Base-by-base conservation (phyloP, 2,329 filamentous ascomycete genomes). In the Neofusicoccum sp. region DNA sequence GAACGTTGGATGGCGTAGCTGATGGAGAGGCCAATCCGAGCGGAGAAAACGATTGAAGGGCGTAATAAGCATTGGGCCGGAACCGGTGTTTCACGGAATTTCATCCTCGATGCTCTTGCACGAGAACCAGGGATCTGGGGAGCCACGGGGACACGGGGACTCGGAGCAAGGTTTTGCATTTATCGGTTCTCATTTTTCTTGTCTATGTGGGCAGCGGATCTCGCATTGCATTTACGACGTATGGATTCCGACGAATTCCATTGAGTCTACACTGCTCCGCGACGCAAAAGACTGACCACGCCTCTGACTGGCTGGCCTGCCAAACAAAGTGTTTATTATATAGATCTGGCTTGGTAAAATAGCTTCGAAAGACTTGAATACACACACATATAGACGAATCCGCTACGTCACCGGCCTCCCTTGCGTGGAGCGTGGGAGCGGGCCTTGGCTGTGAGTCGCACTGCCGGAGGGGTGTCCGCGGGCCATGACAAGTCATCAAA, bases 1-100 rank as follows among this genome's bases (percentile, higher is more conserved):
- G 84, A 87, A 87, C 66, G 85, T 87, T 47, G 85, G 85, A 20
- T 87, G 85, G 85, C 76, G 81, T 63, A 79, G 80, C 65, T 83
- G 70, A 80, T 44, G 6, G 57, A 43, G n/a, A n/a, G 36, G 43
- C 31, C 31, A 38, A 16, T 26, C 28, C 41, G 54, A 28, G 34
- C 26, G 20, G 28, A 12, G 36, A 26, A 43, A 33, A n/a, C 14
- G 38, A 60, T 41, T 34, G 45, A 33, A 33, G 38, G 51, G 40
- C 54, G 26, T 44, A 54, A 40, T 43, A 51, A 58, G 58, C 58
- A 60, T 60, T 60, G 58, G 58, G 58, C 58, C 58, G 58, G 58
- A 43, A 51, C 47, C 38, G 58, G 58, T 60, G 58, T 60, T 60
- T 53, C 57, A 60, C 57, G 57, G 57, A 60, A 56, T 56, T 60